Conservation (phyloP, 768 basidiomycete genomes). For the Zangia roseola region DNA sequence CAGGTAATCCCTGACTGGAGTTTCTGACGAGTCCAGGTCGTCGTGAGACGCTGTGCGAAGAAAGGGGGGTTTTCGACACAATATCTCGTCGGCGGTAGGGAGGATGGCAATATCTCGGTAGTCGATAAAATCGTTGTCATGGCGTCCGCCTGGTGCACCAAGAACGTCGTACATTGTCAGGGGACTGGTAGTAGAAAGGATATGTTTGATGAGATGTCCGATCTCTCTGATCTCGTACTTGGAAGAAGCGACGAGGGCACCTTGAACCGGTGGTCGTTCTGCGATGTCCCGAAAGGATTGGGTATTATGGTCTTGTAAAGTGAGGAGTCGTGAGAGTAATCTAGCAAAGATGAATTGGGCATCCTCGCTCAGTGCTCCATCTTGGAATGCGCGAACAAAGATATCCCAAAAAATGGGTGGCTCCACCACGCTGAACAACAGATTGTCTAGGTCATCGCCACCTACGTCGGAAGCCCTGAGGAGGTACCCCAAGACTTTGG, state of each 20-base stretch:
- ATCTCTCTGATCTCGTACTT: constrained; percentile 25
- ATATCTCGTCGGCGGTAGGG: constrained; percentile 60
- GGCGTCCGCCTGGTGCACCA: constrained; percentile 57
- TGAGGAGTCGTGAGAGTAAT: constrained; percentile 50
- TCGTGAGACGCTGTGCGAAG: constrained; percentile 47
- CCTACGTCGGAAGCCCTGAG: constrained; percentile 38
- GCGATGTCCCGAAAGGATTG: constrained; percentile 40
- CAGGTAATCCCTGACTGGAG: constrained; percentile 47
- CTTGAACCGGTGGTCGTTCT: constrained; percentile 29
- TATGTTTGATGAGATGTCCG: constrained; percentile 41
- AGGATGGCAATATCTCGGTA: constrained; percentile 62
- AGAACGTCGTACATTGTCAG: constrained; percentile 16
- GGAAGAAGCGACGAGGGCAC: constrained; percentile 24
- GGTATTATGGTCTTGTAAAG: constrained; percentile 35
- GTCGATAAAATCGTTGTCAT: constrained; percentile 65
- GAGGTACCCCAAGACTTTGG: constrained; percentile 39
- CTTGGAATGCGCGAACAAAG: constrained; percentile 37
- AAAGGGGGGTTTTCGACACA: constrained; percentile 45
- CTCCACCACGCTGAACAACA: constrained; percentile 17
- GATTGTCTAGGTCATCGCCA: constrained; percentile 34
- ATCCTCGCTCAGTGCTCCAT: constrained; percentile 30
- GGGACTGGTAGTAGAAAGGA: constrained; percentile 29
- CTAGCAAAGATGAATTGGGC: constrained; percentile 43
- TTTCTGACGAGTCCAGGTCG: constrained; percentile 37
- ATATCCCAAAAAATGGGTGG: constrained; percentile 52